Conservation (phyloP, 768 basidiomycete genomes). For the Calocera cornea region DNA sequence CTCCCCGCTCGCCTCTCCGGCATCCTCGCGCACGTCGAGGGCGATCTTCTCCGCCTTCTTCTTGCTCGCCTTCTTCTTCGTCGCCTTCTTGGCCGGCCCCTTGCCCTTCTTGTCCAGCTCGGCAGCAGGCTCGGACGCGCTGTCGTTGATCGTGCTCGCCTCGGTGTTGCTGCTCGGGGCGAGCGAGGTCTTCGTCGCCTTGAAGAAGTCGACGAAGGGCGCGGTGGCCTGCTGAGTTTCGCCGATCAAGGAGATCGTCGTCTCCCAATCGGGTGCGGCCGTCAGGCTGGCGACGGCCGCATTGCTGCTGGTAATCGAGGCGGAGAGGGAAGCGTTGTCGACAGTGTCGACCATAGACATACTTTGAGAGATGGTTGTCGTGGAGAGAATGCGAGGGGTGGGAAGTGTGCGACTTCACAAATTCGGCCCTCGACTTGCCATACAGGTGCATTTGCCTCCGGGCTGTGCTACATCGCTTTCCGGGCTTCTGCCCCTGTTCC, state of each 20-base stretch:
- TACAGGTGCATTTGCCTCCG: not conserved
- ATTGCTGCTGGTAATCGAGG: not conserved
- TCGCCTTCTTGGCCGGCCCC: not conserved
- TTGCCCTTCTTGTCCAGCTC: not conserved
- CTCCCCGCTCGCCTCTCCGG: conserved; percentile 24
- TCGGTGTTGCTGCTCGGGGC: not conserved
- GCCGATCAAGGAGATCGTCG: not conserved
- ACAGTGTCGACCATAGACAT: not conserved
- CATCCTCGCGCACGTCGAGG: not conserved
- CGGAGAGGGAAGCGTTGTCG: not conserved
- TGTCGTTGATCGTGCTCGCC: not conserved
- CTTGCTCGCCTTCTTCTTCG: not conserved
- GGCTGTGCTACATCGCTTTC: not conserved
- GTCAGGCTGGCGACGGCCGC: not conserved
- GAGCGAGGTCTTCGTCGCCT: not conserved
- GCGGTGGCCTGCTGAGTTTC: not conserved
- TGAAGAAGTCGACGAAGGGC: not conserved
- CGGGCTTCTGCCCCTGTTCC: not conserved
- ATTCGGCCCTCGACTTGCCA: not conserved
- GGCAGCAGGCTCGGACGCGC: not conserved
- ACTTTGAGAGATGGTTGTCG: not conserved
- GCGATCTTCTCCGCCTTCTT: not conserved
- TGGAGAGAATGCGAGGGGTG: not conserved
- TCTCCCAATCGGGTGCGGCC: not conserved
- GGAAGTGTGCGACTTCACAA: not conserved